Evolutionary conservation across 1,139 yeast species (phyloP).

Genomic region (Candida sanyaensis): DNA sequence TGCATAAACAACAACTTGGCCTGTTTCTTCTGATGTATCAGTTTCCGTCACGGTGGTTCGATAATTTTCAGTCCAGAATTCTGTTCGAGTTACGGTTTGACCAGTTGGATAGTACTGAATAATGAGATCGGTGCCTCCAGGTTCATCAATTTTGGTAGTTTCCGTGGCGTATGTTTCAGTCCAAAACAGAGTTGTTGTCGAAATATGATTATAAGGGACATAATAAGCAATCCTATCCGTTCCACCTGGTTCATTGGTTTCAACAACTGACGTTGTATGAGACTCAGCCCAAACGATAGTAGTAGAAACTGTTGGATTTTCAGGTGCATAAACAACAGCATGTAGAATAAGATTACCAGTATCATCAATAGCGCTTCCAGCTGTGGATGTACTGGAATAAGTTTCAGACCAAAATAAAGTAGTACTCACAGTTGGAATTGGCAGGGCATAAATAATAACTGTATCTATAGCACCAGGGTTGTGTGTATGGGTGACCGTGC

Average conservation of each 20-base stretch:
- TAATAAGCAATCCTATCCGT: constrained; percentile 5
- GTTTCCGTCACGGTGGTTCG: constrained; percentile 11
- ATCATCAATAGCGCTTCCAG: constrained; percentile 9
- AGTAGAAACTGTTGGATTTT: constrained; percentile 8
- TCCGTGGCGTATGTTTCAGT: neutral
- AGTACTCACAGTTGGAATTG: constrained; percentile 13
- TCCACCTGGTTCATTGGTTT: neutral
- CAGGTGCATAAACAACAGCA: constrained; percentile 17
- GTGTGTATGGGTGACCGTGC: constrained; percentile 9
- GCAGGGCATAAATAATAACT: constrained; percentile 21
- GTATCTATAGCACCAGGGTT: constrained; percentile 17
- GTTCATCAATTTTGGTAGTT: neutral
- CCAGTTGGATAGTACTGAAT: constrained; percentile 16
- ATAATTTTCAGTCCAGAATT: constrained; percentile 13
- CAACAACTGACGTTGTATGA: constrained; percentile 12
- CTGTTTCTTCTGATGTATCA: constrained; percentile 9
- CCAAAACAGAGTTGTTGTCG: neutral
- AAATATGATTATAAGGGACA: constrained; percentile 17
- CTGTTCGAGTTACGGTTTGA: constrained; percentile 10
- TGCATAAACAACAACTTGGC: constrained; percentile 15
- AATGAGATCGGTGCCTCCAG: constrained; percentile 17
- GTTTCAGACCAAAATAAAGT: constrained; percentile 12
- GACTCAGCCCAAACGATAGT: constrained; percentile 14
- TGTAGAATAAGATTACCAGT: constrained; percentile 14
- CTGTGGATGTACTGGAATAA: constrained; percentile 7